A percentile compares a stretch with the other conserved stretches of the same genome.
Conservation (phyloP, 345 rosid genomes). For the Salix viminalis region DNA sequence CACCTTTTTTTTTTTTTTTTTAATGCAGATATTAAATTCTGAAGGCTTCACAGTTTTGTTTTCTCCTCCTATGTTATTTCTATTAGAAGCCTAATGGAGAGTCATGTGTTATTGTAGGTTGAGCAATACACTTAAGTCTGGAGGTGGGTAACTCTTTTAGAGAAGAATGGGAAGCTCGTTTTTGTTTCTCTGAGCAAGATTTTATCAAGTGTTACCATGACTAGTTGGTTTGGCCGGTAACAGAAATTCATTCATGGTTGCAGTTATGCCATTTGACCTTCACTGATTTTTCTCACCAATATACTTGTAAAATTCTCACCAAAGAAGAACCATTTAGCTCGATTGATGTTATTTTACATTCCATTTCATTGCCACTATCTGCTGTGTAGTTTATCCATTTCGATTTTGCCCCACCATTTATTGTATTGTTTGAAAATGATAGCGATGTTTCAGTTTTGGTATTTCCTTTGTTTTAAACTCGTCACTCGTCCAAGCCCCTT, state of each 20-base stretch:
- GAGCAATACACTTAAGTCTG: conserved; percentile 54
- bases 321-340: conserved; percentile 1
- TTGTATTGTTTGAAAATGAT: neutral
- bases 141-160: conserved; percentile 28
- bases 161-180: neutral
- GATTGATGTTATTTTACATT: neutral
- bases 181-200: neutral
- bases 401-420: neutral
- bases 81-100: neutral
- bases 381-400: neutral
- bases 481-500: neutral
- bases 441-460: neutral
- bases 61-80: conserved; percentile 9
- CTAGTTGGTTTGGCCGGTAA: neutral
- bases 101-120: conserved; percentile 35
- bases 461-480: neutral
- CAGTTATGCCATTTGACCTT: conserved; percentile 9
- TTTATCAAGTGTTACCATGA: neutral
- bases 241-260: neutral
- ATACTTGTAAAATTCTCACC: neutral
- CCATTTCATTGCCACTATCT: neutral
- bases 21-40: neutral
- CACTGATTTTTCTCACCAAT: conserved; percentile 8
- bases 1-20: neutral
- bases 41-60: neutral